Conservation (phyloP, 331 rosid species). For the Dryas integrifolia region DNA sequence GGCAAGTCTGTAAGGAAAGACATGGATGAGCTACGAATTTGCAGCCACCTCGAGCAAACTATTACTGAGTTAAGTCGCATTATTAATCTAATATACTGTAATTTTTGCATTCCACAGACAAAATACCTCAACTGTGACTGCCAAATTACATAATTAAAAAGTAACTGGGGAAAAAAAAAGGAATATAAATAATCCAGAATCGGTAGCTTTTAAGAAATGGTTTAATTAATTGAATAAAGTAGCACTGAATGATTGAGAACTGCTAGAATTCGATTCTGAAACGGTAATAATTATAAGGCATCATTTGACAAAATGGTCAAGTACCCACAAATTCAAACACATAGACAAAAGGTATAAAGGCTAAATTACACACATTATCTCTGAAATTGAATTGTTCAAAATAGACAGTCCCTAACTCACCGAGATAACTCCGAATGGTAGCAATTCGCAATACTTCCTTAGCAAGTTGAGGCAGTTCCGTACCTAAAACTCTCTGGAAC, state of each 20-base stretch:
- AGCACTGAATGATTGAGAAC: not conserved
- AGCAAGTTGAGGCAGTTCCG: constrained; percentile 54
- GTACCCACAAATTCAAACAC: not conserved
- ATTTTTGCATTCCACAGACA: not conserved
- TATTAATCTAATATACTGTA: not conserved
- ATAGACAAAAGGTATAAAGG: not conserved
- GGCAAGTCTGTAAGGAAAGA: not conserved
- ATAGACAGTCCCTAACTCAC: constrained; percentile 34
- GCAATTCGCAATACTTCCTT: constrained; percentile 46
- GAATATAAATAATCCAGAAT: not conserved
- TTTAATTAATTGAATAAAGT: not conserved
- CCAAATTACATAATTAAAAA: not conserved
- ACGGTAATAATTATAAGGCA: not conserved
- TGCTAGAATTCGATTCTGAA: not conserved
- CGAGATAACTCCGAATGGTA: constrained; percentile 50
- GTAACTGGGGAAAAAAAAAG: not conserved
- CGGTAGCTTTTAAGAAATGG: not conserved
- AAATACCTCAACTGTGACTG: not conserved
- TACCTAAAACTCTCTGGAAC: constrained; percentile 34
- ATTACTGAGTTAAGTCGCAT: not conserved
- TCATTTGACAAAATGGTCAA: not conserved
- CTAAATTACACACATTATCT: not conserved
- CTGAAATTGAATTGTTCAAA: not conserved
- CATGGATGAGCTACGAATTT: not conserved
- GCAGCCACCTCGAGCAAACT: not conserved